Base-by-base conservation (phyloP, 1,139 yeast genomes). In the Blastobotrys proliferans region DNA sequence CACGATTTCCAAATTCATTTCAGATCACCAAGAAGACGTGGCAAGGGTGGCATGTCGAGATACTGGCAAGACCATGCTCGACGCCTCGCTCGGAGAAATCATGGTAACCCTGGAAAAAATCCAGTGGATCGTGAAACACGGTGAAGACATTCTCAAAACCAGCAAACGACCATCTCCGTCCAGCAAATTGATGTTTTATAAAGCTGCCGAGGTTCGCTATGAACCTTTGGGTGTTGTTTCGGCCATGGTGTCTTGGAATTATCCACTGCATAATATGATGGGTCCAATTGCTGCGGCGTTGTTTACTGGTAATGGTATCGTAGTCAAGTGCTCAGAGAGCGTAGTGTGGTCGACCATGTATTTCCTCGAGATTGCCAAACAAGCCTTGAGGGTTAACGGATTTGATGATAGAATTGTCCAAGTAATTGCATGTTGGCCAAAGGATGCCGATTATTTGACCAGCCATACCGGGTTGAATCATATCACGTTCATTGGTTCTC, bases 21-120 rank as follows among this genome's bases (percentile, higher is more conserved):
- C 84, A 43, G 82, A 81, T 41, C 82, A 92, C 62, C 98, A 92
- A 62, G 92, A 83, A 44, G 80, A 81, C 41, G 77, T 92, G 39
- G 95, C 95, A 3, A 72, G 95, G 40, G 83, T 92, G 6, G 97
- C 97, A 0, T 92, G 97, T 63, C 74, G 97, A 54, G 98, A 92
- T 60, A 83, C 95, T 22, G 98, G 98, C 27, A 92, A 92, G 62
- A 90, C 98, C 2, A 81, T 84, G 80, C 70, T 92, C 35, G 97
- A 92, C 67, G 97, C 98, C 2, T 82, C 92, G 46, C 81, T 92
- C 83, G 98, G 98, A 35, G 98, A 92, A 51, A 65, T 68, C 43
- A 75, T 92, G 77, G 97, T 88, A 9, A 90, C 97, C 0, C 70
- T 90, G 52, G 98, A 92, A 61, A 92, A 92, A 63, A 68, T 90